These are phyloP conservation scores for Eruca vesicaria DNA, from an alignment of 441 rosid species.

Conservation along the genomic window DNA sequence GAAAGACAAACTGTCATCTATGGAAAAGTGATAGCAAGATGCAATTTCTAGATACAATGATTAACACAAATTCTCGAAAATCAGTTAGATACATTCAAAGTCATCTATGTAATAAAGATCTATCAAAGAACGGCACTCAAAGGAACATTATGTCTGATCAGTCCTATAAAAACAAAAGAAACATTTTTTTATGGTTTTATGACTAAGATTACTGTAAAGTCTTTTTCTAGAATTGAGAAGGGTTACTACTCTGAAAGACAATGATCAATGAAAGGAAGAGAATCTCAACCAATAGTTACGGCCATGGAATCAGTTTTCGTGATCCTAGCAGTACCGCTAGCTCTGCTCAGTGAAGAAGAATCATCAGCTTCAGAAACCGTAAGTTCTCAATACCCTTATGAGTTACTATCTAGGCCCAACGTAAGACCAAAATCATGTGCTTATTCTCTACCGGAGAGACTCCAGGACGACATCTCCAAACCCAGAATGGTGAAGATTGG, in stretches of 20 bases:
- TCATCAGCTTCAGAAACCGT: slow-evolving; percentile 58
- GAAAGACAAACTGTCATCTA: not conserved
- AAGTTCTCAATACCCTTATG: slow-evolving; percentile 22
- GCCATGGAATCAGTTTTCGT: slow-evolving; percentile 68
- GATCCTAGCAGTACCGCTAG: slow-evolving; percentile 49
- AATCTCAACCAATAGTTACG: slow-evolving; percentile 50
- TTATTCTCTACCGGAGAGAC: not conserved
- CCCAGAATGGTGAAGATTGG: not conserved
- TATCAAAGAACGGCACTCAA: not conserved
- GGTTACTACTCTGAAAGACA: not conserved
- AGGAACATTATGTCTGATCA: slow-evolving; percentile 3
- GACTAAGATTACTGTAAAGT: slow-evolving; percentile 12
- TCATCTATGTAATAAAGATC: too few relatives aligned
- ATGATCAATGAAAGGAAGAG: not conserved
- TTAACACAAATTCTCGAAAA: slow-evolving; percentile 3
- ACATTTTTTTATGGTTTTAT: not conserved
- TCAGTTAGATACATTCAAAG: slow-evolving; percentile 1
- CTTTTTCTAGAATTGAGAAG: not conserved
- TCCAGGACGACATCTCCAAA: not conserved
- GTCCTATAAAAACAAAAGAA: not conserved
- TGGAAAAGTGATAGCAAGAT: not conserved
- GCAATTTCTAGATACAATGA: not conserved
- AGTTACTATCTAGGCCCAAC: not conserved
- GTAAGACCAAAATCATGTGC: not conserved
- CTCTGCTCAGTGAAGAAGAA: slow-evolving; percentile 55